phyloP scores from a whole-genome alignment of 805 yeast genomes.

The Cyberlindnera xylosilytica region DNA sequence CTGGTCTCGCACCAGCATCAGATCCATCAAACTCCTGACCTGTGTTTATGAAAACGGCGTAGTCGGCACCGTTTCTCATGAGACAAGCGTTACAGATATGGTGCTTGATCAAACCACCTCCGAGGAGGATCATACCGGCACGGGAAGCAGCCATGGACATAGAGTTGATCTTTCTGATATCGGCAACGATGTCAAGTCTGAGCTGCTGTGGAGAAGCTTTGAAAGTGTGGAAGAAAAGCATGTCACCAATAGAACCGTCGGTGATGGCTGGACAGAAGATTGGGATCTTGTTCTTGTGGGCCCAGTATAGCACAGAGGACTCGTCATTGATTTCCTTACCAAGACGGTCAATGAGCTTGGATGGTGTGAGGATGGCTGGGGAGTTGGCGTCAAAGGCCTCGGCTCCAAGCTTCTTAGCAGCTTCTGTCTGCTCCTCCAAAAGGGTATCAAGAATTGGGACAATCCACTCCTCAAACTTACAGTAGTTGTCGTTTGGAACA shows the following conservation, averaged over 20 bases:
- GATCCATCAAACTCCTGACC: constrained; percentile 99
- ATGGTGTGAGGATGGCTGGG: constrained; percentile 85
- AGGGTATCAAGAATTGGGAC: constrained; percentile 87
- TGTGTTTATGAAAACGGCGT: constrained; percentile 94
- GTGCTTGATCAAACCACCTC: constrained; percentile 96
- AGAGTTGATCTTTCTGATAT: constrained; percentile 86
- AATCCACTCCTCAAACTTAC: constrained; percentile 98
- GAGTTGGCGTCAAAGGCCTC: constrained; percentile 59
- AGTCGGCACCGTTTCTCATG: constrained; percentile 99
- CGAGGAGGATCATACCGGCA: constrained; percentile 95
- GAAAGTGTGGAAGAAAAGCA: constrained; percentile 98
- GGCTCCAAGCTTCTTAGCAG: constrained; percentile 49
- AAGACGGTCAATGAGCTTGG: constrained; percentile 83
- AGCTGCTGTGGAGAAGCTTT: constrained; percentile 88
- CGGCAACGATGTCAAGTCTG: constrained; percentile 89
- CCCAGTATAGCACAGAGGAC: constrained; percentile 93
- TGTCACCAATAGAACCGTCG: constrained; percentile 98
- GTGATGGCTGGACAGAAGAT: constrained; percentile 96
- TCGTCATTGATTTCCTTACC: constrained; percentile 97
- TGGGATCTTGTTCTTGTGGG: constrained; percentile 93
- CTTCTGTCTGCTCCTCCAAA: constrained; percentile 83
- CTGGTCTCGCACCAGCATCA: constrained; percentile 99
- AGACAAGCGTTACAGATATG: constrained; percentile 97
- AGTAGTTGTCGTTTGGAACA: constrained; percentile 97
- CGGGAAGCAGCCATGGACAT: constrained; percentile 91